Percentiles rank a stretch among this genome's conserved stretches.
These are phyloP conservation scores for Ceratocystis papillata DNA, from an alignment of 2,329 filamentous ascomycete genomes.

Conservation along the genomic window DNA sequence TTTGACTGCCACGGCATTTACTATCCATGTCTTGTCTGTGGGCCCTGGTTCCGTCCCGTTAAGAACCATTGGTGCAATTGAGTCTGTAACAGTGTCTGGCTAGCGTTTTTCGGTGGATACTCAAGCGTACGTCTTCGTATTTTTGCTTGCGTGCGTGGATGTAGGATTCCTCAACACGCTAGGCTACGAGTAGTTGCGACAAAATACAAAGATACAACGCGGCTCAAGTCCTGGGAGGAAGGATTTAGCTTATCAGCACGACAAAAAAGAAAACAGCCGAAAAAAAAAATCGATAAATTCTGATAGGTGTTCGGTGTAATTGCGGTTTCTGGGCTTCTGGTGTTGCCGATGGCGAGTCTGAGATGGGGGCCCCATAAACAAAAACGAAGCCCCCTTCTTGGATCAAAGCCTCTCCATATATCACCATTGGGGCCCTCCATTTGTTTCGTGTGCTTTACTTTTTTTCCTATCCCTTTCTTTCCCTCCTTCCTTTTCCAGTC, in stretches of 20 bases:
- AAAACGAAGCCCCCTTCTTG: background rate
- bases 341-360: background rate
- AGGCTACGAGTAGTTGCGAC: background rate
- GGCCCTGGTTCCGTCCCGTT: background rate
- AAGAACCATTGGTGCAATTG: background rate
- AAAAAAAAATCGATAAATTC: constrained; percentile 6
- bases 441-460: background rate
- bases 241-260: background rate
- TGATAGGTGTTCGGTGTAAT: background rate
- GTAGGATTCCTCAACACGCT: background rate
- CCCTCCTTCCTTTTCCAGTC: background rate
- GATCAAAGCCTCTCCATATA: background rate
- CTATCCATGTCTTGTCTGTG: background rate
- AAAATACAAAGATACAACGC: background rate
- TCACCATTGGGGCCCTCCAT: background rate
- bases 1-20: constrained; percentile 1
- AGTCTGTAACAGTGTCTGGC: no score
- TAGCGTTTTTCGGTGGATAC: no score
- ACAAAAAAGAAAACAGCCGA: background rate
- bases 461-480: background rate
- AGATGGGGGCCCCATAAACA: constrained; percentile 7
- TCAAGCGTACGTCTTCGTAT: no score
- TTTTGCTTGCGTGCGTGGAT: background rate
- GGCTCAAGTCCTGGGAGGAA: background rate
- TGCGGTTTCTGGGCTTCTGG: constrained; percentile 2